phyloP scores from a whole-genome alignment of 2,329 filamentous ascomycete genomes.

The Xylaria sp. region DNA sequence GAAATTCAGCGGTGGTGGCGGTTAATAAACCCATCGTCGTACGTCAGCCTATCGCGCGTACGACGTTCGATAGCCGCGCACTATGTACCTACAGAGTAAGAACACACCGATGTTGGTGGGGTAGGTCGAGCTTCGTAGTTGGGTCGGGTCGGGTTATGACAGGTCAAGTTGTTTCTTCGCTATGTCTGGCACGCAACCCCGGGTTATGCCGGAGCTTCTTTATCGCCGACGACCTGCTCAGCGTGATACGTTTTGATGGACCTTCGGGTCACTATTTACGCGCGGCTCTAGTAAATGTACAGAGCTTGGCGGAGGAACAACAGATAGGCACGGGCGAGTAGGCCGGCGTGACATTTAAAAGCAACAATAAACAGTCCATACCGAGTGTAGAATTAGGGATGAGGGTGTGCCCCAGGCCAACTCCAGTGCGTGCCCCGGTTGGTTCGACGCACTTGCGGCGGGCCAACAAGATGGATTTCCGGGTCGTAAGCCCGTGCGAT shows the following conservation, averaged over 20 bases:
- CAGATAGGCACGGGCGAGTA: neutral
- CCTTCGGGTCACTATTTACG: neutral
- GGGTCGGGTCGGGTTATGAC: neutral
- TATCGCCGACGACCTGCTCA: neutral
- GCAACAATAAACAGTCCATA: neutral
- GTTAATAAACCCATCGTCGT: constrained; percentile 14
- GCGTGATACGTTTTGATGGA: neutral
- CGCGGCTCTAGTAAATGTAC: neutral
- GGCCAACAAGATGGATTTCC: constrained; percentile 32
- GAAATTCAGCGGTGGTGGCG: constrained; percentile 21
- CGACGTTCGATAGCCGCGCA: neutral
- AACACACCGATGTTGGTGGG: constrained; percentile 19
- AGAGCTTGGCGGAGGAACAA: neutral
- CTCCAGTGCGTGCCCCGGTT: constrained; percentile 2
- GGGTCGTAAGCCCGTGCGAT: constrained; percentile 30
- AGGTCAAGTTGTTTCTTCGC: neutral
- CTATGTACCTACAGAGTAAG: neutral
- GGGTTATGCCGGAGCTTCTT: neutral
- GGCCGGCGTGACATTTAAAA: neutral
- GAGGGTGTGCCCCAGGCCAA: neutral
- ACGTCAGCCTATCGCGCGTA: constrained; percentile 27
- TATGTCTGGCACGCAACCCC: neutral
- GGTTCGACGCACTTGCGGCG: constrained; percentile 19
- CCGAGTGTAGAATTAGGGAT: neutral
- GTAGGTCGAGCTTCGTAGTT: constrained; percentile 15